Base-by-base conservation (phyloP, 345 rosid genomes). In the Microthlaspi erraticum region DNA sequence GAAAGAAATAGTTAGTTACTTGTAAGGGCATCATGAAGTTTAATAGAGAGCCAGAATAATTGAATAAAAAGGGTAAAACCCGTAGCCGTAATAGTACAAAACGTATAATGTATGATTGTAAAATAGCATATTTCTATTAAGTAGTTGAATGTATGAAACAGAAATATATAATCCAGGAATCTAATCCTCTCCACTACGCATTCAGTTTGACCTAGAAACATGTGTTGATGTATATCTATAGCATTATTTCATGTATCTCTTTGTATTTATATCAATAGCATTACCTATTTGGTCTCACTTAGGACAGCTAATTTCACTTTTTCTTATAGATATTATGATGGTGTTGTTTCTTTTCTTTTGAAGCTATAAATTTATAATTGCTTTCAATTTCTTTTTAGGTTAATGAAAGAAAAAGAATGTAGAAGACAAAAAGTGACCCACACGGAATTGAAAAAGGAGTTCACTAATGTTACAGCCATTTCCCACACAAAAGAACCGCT, bases 371-470 rank as follows among this genome's bases (percentile, higher is more conserved):
- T 58, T 34, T 48, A 64, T 72, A 37, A 56, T 56, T 72, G 65
- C 59, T 64, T 64, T 72, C 59, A 55, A 54, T 12, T 12, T 55
- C 7, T 23, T 55, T 37, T 36, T 17, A 10, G 46, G 29, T 13
- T 44, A 45, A 64, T 54, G 49, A 23, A 64, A 63, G 49, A 23
- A 43, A 31, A 34, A 2, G n/a, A 62, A 43, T 43, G 17, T 12
- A 23, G 3, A 55, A 57, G 56, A 31, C n/a, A 74, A 23, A 23
- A 66, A 32, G 55, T 31, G 78, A 67, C 60, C 78, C 78, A 58
- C 72, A 59, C 78, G 78, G 66, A 4, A 38, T 67, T 72, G 34
- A 39, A 54, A 36, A 51, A 56, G 48, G 59, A 64, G 6, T 18
- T 55, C 13, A 36, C 16, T 46, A 64, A 55, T 23, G 48, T 56